phyloP scores from a whole-genome alignment of 148 eudicot genomes.

The Cornus controversa region DNA sequence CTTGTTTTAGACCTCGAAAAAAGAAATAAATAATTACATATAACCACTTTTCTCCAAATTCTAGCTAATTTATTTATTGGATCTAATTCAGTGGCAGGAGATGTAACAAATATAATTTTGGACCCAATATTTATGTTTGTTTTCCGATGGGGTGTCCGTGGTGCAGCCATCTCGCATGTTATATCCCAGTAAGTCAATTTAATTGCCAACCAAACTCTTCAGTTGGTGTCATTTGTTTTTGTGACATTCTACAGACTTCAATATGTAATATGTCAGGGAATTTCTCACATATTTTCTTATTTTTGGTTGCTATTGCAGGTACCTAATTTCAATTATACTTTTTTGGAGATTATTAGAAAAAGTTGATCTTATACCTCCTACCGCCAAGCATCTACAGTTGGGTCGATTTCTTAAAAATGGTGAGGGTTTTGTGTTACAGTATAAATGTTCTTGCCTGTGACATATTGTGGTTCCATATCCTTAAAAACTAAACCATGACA shows the following conservation, averaged over 20 bases:
- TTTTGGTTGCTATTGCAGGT: constrained; percentile 36
- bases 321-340: constrained; percentile 62
- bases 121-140: constrained; percentile 70
- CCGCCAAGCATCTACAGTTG: constrained; percentile 44
- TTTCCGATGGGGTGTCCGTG: constrained; percentile 58
- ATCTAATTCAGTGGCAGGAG: constrained; percentile 59
- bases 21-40: too few relatives aligned
- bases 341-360: constrained; percentile 61
- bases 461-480: too few relatives aligned
- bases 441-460: too few relatives aligned
- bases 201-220: too few relatives aligned
- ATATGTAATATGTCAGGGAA: neutral
- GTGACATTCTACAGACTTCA: neutral
- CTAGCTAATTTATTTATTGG: neutral
- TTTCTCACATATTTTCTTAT: neutral
- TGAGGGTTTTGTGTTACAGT: constrained; percentile 14
- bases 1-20: too few relatives aligned
- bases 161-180: constrained; percentile 85
- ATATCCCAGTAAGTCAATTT: constrained; percentile 67
- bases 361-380: constrained; percentile 75
- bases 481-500: too few relatives aligned
- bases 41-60: neutral
- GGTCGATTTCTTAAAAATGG: constrained; percentile 75
- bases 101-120: constrained; percentile 56
- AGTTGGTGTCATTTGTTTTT: neutral